Evolutionary conservation across 179 eudicot species (phyloP), one percentile per base, ranked within the genome.

Genomic region (Amaranthus tricolor): DNA sequence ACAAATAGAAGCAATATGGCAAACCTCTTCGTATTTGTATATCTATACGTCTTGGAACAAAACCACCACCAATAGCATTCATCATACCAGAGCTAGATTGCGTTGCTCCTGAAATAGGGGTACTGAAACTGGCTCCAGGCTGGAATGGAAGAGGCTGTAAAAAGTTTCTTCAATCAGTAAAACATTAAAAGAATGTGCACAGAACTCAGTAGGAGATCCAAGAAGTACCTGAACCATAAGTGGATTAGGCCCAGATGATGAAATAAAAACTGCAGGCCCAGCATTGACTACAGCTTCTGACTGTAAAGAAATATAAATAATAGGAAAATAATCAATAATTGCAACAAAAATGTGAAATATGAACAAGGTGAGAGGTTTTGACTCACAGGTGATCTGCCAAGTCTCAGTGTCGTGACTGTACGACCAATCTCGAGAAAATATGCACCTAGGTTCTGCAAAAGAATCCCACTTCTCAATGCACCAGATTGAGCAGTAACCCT

Each of bases 391-490:
- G 94, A 76, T 86, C 82, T 86, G 20, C 99, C 99, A 84, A 91
- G 86, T 81, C 96, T 79, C 73, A 96, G 71, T n/a, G 97, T 96
- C 82, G 87, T 89, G 79, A 87, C 88, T 49, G 98, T 86, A 65
- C 99, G 95, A 75, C 98, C 98, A 76, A 96, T 92, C 86, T 96
- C 99, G 57, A 96, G 92, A 75, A 96, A 84, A 82, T 86, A 82
- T 79, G 98, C 96, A 61, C 99, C 99, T 43, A 96, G 73, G 75
- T 91, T 90, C 74, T 91, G 97, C 58, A 96, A 71, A 72, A 93
- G 89, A 63, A 77, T 68, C 69, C 99, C 99, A 44, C 87, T 77
- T 85, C 96, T 87, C 73, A 83, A 56, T 47, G 94, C 90, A 74
- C 84, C 85, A 15, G 92, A 73, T 75, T 96, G 98, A 68, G 83